phyloP scores from a whole-genome alignment of 805 yeast genomes.

The Yamadazyma phyllophila region DNA sequence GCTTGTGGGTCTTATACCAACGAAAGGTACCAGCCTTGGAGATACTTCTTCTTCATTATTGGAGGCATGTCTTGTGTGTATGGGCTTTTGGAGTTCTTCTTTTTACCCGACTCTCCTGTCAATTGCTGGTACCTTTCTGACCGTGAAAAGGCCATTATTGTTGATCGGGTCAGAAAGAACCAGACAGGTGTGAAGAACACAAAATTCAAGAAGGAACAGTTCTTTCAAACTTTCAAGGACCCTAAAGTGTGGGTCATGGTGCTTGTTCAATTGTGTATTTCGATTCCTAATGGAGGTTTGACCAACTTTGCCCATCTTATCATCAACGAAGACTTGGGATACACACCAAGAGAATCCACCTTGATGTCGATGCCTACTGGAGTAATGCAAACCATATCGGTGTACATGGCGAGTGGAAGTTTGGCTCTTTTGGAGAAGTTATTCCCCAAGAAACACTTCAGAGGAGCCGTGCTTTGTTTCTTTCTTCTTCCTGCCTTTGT shows the following conservation, averaged over 20 bases:
- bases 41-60: constrained; percentile 54
- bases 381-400: constrained; percentile 7
- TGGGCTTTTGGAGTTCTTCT: constrained; percentile 46
- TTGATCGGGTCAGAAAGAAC: constrained; percentile 28
- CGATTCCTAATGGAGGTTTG: constrained; percentile 35
- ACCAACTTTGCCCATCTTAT: constrained; percentile 29
- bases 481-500: constrained; percentile 9
- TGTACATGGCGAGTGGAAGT: constrained; percentile 5
- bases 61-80: constrained; percentile 51
- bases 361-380: constrained; percentile 10
- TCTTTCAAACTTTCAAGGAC: constrained; percentile 33
- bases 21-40: constrained; percentile 56
- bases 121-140: constrained; percentile 35
- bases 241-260: constrained; percentile 34
- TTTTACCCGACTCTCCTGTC: constrained; percentile 37
- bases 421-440: constrained; percentile 8
- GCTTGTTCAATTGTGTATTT: constrained; percentile 20
- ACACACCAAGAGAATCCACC: constrained; percentile 1
- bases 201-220: constrained; percentile 34
- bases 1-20: constrained; percentile 43
- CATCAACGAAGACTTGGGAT: constrained; percentile 20
- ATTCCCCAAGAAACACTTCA: constrained; percentile 13
- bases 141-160: constrained; percentile 31
- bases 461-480: constrained; percentile 7
- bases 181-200: constrained; percentile 42